Conservation (phyloP, 805 yeast genomes). For the Cyberlindnera misumaiensis region DNA sequence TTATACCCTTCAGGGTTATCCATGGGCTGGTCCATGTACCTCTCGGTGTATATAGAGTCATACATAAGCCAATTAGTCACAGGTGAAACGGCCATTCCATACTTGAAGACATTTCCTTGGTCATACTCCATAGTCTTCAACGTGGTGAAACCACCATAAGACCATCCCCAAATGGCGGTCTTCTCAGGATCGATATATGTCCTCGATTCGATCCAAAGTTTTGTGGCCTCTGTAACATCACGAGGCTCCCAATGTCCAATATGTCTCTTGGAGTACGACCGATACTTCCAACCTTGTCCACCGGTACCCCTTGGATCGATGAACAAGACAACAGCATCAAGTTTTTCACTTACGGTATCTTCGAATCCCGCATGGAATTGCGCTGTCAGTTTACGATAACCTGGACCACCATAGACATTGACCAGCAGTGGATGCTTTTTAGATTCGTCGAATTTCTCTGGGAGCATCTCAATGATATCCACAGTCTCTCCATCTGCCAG, state of each 20-base stretch:
- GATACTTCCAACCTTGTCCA: slow-evolving; percentile 65
- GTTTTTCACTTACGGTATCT: slow-evolving; percentile 47
- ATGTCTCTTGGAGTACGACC: slow-evolving; percentile 45
- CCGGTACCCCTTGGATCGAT: slow-evolving; percentile 83
- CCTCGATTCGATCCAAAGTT: slow-evolving; percentile 39
- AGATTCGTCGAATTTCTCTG: slow-evolving; percentile 43
- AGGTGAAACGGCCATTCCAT: slow-evolving; percentile 80
- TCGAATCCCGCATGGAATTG: slow-evolving; percentile 47
- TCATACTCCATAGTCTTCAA: slow-evolving; percentile 69
- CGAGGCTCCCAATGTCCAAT: slow-evolving; percentile 76
- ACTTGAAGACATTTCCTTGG: slow-evolving; percentile 53
- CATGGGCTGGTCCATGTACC: slow-evolving; percentile 58
- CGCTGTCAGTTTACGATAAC: slow-evolving; percentile 51
- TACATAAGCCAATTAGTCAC: slow-evolving; percentile 74
- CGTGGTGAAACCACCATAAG: slow-evolving; percentile 77
- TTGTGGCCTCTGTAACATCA: slow-evolving; percentile 49
- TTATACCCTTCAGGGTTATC: slow-evolving; percentile 44
- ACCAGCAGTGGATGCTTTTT: slow-evolving; percentile 59
- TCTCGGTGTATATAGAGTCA: slow-evolving; percentile 74
- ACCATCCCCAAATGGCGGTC: slow-evolving; percentile 84
- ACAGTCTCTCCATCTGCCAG: slow-evolving; percentile 25
- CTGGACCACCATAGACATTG: slow-evolving; percentile 77
- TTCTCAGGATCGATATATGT: slow-evolving; percentile 41
- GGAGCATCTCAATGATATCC: slow-evolving; percentile 56
- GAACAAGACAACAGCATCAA: slow-evolving; percentile 55